Evolutionary conservation across 192 early-diverging fungal genomes (phyloP).

Genomic region (Coemansia sp.): DNA sequence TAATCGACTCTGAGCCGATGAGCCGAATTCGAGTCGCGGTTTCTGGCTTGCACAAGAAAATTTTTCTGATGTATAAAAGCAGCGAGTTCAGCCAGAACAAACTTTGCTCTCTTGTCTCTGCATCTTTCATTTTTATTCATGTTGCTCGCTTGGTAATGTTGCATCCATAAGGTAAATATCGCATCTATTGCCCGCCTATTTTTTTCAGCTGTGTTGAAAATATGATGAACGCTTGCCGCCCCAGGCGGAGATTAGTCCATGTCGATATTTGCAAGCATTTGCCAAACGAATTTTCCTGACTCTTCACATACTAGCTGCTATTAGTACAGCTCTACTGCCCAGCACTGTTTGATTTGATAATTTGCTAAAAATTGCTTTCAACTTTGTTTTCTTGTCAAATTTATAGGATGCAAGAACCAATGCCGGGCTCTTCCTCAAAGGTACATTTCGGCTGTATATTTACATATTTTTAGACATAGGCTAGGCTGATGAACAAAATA

Average conservation of each 20-base stretch:
- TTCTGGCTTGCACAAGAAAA: background rate
- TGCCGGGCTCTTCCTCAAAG: background rate
- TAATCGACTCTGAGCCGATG: background rate
- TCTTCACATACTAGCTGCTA: background rate
- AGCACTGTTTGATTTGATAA: background rate
- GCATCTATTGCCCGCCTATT: background rate
- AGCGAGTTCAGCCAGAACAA: background rate
- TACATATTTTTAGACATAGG: background rate
- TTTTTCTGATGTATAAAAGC: slow-evolving; percentile 17
- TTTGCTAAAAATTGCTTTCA: too few relatives aligned
- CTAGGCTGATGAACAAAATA: slow-evolving; percentile 41
- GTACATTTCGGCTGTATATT: background rate
- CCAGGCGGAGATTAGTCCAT: slow-evolving; percentile 54
- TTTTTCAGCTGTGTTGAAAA: background rate
- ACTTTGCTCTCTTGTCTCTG: slow-evolving; percentile 1
- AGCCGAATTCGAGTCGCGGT: background rate
- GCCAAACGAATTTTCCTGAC: slow-evolving; percentile 29
- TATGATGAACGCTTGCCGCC: slow-evolving; percentile 56
- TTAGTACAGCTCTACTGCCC: background rate
- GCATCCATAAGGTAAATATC: background rate
- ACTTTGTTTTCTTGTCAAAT: background rate
- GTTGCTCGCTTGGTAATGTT: background rate
- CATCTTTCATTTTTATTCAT: background rate
- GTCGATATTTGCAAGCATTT: slow-evolving; percentile 43
- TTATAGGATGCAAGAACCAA: background rate